Evolutionary conservation across 257 asterid genomes (phyloP), one percentile per base, ranked within the genome.

Genomic region (Solanum phureja): DNA sequence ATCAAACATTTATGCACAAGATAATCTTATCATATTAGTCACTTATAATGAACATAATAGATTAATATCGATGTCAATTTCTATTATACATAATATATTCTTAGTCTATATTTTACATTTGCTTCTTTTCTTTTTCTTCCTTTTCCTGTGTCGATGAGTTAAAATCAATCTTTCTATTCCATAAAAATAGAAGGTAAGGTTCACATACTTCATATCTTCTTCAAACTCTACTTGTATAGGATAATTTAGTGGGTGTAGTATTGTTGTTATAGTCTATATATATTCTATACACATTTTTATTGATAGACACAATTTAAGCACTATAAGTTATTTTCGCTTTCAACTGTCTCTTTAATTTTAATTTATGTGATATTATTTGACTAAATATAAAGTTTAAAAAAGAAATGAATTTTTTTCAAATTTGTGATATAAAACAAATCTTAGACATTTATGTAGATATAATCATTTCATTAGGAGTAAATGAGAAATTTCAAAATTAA

Each of bases 271-370:
- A 19, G 4, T 56, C 10, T 56, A 7, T 18, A 29, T 56, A 7
- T 18, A 29, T 29, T 56, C 29, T 9, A n/a, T n/a, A 62, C 71
- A n/a, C 71, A 62, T 9, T 23, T 62, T 10, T 60, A 62, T 23
- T 23, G 31, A 2, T 4, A 60, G 29, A 56, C 64, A 7, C 64
- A 56, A 56, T 18, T 6, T 18, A 56, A 56, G 35, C 21, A 68
- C 21, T 24, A 27, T 7, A 5, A 5, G 4, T 66, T 68, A 68
- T 12, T 12, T 68, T 0, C 2, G 1, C 6, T 27, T 68, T 68
- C 2, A 27, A 1, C 0, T 11, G 13, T 24, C 1, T 11, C 7
- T 2, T 4, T 68, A 3, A 0, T 12, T 0, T 0, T 5, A 24
- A 13, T 3, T 68, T 68, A 12, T 68, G 0, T 68, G 10, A 27